These are phyloP conservation scores for Alternaria sp. DNA, from an alignment of 2,329 filamentous ascomycete species.

Conservation along the genomic window DNA sequence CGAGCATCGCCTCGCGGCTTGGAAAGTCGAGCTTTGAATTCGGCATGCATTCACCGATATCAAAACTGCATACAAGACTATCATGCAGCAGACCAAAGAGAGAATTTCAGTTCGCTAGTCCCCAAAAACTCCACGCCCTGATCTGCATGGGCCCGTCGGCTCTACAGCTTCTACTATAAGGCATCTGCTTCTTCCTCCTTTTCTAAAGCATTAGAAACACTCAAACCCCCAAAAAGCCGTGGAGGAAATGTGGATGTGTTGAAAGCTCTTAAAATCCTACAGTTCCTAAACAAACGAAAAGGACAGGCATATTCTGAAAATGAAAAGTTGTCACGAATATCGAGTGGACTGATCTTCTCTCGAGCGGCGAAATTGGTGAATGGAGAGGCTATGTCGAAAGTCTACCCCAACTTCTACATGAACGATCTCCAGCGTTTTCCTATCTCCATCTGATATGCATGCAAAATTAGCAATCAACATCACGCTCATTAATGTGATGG, in stretches of 20 bases:
- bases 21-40: neutral
- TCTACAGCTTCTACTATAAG: neutral
- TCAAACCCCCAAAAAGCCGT: neutral
- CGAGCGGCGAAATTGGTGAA: rapidly evolving
- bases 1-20: neutral
- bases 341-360: neutral
- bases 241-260: neutral
- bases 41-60: neutral
- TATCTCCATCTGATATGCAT: neutral
- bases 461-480: rapidly evolving
- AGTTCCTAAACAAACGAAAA: neutral
- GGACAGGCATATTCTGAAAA: rapidly evolving
- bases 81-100: neutral
- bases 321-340: neutral
- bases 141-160: neutral
- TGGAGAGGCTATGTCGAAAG: neutral
- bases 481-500: neutral
- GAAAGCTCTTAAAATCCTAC: neutral
- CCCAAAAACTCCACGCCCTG: neutral
- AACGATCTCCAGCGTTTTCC: no score
- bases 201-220: neutral
- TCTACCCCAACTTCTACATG: no score
- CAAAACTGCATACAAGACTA: neutral
- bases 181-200: neutral
- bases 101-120: rapidly evolving